phyloP scores from a whole-genome alignment of 768 basidiomycete genomes.

The Naganishia vaughanmartiniae region DNA sequence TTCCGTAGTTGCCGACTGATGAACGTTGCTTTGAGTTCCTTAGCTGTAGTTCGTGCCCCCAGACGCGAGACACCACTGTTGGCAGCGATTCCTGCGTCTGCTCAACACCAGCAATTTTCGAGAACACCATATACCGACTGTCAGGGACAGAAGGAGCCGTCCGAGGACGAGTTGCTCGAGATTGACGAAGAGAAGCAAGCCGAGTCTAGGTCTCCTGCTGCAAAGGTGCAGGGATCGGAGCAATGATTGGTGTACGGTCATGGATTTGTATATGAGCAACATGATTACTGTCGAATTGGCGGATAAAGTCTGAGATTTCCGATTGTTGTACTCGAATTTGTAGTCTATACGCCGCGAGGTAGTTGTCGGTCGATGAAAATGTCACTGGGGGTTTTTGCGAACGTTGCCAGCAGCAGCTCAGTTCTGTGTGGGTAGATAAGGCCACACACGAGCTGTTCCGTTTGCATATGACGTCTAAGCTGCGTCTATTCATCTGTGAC shows the following conservation, averaged over 20 bases:
- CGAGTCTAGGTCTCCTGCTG: background rate
- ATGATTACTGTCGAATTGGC: background rate
- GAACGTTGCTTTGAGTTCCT: background rate
- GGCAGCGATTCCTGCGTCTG: background rate
- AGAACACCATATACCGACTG: background rate
- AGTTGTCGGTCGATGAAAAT: background rate
- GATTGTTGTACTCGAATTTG: background rate
- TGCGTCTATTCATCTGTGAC: too few species aligned
- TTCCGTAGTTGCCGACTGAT: background rate
- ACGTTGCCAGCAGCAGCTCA: too few species aligned
- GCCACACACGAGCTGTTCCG: too few species aligned
- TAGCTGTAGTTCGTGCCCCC: background rate
- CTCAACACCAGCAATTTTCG: background rate
- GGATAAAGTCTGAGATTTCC: background rate
- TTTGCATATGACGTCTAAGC: too few species aligned
- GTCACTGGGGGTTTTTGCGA: too few species aligned
- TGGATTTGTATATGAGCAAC: background rate
- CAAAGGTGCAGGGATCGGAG: background rate
- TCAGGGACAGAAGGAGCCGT: background rate
- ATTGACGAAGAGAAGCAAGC: background rate
- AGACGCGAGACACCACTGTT: background rate
- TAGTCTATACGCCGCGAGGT: background rate
- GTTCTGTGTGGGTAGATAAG: too few species aligned
- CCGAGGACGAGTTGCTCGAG: background rate
- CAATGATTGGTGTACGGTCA: background rate